Conservation (phyloP, 2,329 filamentous ascomycete species). For the Hymenotorrendiella dingleyae region DNA sequence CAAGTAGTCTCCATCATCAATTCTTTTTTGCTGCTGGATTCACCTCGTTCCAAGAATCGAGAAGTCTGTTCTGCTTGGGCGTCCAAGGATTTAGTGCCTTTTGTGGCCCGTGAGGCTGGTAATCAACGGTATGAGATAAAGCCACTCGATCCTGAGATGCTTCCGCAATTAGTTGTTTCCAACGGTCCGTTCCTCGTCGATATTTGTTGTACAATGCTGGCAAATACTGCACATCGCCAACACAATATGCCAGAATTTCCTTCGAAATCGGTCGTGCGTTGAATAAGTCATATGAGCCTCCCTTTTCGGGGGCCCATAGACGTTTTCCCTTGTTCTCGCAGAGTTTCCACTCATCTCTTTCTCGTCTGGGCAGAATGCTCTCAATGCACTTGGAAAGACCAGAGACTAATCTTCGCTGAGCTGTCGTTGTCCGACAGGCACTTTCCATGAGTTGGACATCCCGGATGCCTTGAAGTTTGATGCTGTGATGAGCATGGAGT, state of each 20-base stretch:
- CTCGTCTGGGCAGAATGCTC: conserved; percentile 3
- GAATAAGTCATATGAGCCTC: conserved; percentile 42
- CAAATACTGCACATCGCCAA: conserved; percentile 39
- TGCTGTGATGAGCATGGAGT: conserved; percentile 34
- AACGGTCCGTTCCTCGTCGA: neutral
- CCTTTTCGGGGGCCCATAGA: conserved; percentile 35
- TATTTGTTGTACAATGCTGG: conserved; percentile 31
- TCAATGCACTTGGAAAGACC: conserved; percentile 36
- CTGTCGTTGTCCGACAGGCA: conserved; percentile 4
- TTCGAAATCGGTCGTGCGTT: conserved; percentile 37
- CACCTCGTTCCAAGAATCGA: neutral
- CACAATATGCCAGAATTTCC: conserved; percentile 40
- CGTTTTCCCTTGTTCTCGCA: conserved; percentile 33
- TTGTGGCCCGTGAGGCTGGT: neutral
- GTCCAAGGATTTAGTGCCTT: neutral
- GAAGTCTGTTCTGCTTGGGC: neutral
- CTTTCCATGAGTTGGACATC: conserved; percentile 15
- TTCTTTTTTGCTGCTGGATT: too few species aligned
- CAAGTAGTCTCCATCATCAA: too few species aligned
- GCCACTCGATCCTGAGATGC: neutral
- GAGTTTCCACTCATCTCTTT: conserved; percentile 7
- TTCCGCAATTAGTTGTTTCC: neutral
- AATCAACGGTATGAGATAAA: neutral
- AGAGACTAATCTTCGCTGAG: conserved; percentile 24
- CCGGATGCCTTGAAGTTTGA: conserved; percentile 3